A percentile compares a stretch with the other conserved stretches of the same genome.
phyloP scores from a whole-genome alignment of 768 basidiomycete genomes.

The Pisolithus tinctorius region DNA sequence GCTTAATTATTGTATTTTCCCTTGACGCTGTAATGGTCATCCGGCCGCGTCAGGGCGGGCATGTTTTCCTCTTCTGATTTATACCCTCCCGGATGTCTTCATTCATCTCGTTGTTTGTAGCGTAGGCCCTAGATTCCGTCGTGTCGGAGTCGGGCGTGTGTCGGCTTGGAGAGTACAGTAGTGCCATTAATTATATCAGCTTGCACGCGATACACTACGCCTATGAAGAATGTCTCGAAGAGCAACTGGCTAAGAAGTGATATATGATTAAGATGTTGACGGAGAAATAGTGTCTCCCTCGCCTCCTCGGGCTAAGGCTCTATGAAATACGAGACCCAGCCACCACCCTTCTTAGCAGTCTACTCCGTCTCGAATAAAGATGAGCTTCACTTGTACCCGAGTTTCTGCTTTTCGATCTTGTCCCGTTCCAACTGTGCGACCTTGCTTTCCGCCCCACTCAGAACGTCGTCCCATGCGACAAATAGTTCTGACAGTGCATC shows the following conservation, averaged over 20 bases:
- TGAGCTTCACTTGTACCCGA: conserved; percentile 46
- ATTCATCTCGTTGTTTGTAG: conserved; percentile 14
- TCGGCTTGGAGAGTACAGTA: conserved; percentile 13
- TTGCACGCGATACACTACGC: conserved; percentile 10
- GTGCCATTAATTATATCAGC: conserved; percentile 11
- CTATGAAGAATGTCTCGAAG: not conserved
- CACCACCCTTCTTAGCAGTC: too few species aligned
- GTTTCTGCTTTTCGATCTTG: conserved; percentile 47
- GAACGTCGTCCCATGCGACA: conserved; percentile 76
- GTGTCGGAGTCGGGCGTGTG: conserved; percentile 3
- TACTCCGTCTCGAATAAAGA: too few species aligned
- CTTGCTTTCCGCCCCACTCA: conserved; percentile 61
- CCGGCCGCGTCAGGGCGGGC: conserved; percentile 9
- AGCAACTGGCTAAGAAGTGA: not conserved
- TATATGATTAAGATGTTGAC: too few species aligned
- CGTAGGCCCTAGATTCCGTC: conserved; percentile 9
- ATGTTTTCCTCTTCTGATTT: conserved; percentile 1
- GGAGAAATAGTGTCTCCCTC: too few species aligned
- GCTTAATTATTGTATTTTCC: conserved; percentile 14
- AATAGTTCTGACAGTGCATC: conserved; percentile 80
- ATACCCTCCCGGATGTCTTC: conserved; percentile 7
- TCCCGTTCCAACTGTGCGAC: conserved; percentile 53
- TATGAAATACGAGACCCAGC: too few species aligned
- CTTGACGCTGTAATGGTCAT: conserved; percentile 17
- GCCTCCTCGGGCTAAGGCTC: too few species aligned